Conservation (phyloP, 208 protist genomes). For the Vickermania ingenoplastis region DNA sequence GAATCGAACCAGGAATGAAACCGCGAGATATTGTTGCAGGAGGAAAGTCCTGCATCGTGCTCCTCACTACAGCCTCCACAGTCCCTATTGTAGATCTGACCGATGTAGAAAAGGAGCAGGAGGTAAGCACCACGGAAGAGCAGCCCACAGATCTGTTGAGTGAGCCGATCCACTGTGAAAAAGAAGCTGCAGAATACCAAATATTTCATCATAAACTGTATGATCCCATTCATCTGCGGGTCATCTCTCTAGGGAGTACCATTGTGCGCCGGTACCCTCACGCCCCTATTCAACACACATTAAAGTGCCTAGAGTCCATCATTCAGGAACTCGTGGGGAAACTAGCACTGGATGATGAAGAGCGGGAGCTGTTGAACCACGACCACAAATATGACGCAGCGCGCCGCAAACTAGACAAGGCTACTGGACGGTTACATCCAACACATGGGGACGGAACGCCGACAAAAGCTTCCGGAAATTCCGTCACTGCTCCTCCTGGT, state of each 20-base stretch:
- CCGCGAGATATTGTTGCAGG: conserved; percentile 45
- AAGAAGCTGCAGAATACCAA: conserved; percentile 22
- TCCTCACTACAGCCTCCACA: conserved; percentile 39
- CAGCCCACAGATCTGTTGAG: background rate
- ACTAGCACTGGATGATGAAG: conserved; percentile 24
- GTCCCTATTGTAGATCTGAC: conserved; percentile 23
- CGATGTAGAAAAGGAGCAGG: background rate
- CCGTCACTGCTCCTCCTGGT: background rate
- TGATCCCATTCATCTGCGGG: conserved; percentile 62
- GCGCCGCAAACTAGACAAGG: background rate
- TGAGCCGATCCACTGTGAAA: background rate
- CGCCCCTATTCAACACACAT: conserved; percentile 12
- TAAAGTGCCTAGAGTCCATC: conserved; percentile 38
- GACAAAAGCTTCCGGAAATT: background rate
- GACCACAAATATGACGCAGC: conserved; percentile 11
- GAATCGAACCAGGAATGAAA: conserved; percentile 40
- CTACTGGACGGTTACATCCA: background rate
- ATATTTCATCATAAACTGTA: conserved; percentile 83
- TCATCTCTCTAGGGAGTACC: conserved; percentile 63
- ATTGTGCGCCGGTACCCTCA: conserved; percentile 32
- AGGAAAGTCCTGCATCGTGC: conserved; percentile 58
- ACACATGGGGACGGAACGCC: background rate
- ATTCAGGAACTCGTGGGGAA: conserved; percentile 43
- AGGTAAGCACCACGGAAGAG: background rate
- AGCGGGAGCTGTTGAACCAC: conserved; percentile 26